Percentiles rank a stretch among this genome's conserved stretches.
These are phyloP conservation scores for Spencermartinsiella ligniputridi DNA, from an alignment of 1,139 yeast species.

Conservation along the genomic window DNA sequence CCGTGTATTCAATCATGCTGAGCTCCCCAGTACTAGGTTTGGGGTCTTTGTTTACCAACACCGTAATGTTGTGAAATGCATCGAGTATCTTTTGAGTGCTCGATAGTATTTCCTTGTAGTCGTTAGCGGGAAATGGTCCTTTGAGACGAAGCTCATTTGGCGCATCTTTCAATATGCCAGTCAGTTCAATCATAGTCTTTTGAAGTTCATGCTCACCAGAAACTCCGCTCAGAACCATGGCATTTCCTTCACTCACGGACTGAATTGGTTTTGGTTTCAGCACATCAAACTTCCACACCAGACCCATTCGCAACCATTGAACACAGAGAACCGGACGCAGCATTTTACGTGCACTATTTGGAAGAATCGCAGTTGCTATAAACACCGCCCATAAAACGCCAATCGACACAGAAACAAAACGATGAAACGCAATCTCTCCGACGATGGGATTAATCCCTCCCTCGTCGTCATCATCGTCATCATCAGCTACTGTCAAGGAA, in stretches of 20 bases:
- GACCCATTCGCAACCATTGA: constrained; percentile 75
- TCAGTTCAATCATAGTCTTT: constrained; percentile 57
- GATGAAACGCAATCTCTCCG: constrained; percentile 73
- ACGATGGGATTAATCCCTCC: constrained; percentile 68
- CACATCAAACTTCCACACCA: constrained; percentile 73
- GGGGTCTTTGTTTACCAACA: constrained; percentile 62
- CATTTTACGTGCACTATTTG: constrained; percentile 69
- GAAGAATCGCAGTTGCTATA: constrained; percentile 57
- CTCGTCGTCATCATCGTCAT: constrained; percentile 56
- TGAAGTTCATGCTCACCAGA: constrained; percentile 38
- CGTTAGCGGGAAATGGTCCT: constrained; percentile 60
- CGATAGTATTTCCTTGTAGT: constrained; percentile 48
- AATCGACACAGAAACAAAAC: constrained; percentile 65
- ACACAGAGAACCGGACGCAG: constrained; percentile 61
- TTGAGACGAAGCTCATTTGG: constrained; percentile 72
- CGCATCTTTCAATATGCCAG: constrained; percentile 60
- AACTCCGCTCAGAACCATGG: constrained; percentile 23
- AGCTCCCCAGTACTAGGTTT: constrained; percentile 50
- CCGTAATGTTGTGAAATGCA: constrained; percentile 66
- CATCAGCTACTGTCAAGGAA: constrained; percentile 57
- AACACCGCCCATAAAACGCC: constrained; percentile 77
- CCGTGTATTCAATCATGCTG: constrained; percentile 52
- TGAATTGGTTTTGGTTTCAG: constrained; percentile 30
- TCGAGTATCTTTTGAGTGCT: constrained; percentile 66
- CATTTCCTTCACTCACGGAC: constrained; percentile 9